A percentile compares a stretch with the other conserved stretches of the same genome.
phyloP scores from a whole-genome alignment of 2,329 filamentous ascomycete genomes.

The Ophiosphaerella narmari region DNA sequence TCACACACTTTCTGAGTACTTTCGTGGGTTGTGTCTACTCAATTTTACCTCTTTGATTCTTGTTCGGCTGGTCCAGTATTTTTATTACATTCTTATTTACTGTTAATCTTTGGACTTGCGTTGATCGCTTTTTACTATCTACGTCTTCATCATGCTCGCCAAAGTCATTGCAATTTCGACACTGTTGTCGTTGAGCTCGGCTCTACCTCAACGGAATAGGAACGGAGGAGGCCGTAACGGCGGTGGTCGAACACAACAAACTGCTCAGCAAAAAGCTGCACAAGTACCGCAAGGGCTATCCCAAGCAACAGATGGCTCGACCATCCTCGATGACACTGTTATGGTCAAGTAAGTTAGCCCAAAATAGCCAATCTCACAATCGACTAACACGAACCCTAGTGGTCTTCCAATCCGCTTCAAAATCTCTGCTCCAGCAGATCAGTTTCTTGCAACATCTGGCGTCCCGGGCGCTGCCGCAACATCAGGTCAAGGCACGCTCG shows the following conservation, averaged over 20 bases:
- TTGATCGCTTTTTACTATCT: slow-evolving; percentile 1
- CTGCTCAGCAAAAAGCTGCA: slow-evolving; percentile 42
- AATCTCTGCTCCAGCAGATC: slow-evolving; percentile 59
- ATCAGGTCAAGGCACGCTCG: slow-evolving; percentile 43
- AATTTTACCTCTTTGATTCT: background rate
- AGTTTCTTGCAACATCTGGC: slow-evolving; percentile 57
- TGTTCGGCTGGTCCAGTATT: background rate
- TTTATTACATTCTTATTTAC: background rate
- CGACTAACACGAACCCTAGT: slow-evolving; percentile 39
- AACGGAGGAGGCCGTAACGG: slow-evolving; percentile 2
- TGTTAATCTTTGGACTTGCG: background rate
- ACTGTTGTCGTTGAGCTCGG: slow-evolving; percentile 26
- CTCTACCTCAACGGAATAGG: slow-evolving; percentile 30
- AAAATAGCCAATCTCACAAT: background rate
- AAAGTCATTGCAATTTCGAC: slow-evolving; percentile 15
- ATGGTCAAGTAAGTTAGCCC: slow-evolving; percentile 50
- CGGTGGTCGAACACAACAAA: slow-evolving; percentile 21
- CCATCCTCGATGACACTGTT: slow-evolving; percentile 60
- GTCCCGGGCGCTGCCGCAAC: slow-evolving; percentile 53
- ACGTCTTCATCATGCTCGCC: slow-evolving; percentile 12
- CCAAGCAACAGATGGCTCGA: slow-evolving; percentile 59
- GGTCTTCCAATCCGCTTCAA: slow-evolving; percentile 61
- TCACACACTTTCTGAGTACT: no score
- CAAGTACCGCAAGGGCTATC: slow-evolving; percentile 43
- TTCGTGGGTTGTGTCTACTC: no score